Percentiles rank a stretch among this genome's conserved stretches.
phyloP scores from a whole-genome alignment of 1,139 yeast species.

The Pichia terricola region DNA sequence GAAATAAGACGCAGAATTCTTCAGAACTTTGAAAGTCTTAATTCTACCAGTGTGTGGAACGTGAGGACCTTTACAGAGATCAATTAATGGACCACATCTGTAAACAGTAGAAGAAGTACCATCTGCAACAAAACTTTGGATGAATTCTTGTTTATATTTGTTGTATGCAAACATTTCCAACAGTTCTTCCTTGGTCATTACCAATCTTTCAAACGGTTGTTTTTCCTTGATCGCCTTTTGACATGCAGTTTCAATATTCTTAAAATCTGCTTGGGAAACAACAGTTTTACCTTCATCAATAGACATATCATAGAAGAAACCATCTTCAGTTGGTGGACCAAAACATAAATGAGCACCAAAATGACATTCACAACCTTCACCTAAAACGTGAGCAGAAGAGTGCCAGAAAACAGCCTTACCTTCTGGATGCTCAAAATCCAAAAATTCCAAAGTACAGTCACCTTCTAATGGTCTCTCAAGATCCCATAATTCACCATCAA shows the following conservation, averaged over 20 bases:
- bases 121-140: conserved; percentile 85
- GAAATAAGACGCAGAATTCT: conserved; percentile 95
- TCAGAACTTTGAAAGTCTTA: conserved; percentile 87
- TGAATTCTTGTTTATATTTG: conserved; percentile 87
- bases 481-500: conserved; percentile 90
- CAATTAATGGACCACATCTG: conserved; percentile 96
- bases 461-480: conserved; percentile 86
- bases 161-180: conserved; percentile 91
- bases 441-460: conserved; percentile 60
- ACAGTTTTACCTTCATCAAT: conserved; percentile 69
- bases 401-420: conserved; percentile 98
- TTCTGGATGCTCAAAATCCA: conserved; percentile 75
- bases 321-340: conserved; percentile 98
- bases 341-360: conserved; percentile 84
- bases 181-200: conserved; percentile 82
- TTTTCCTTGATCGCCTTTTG: conserved; percentile 91
- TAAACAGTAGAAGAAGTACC: conserved; percentile 94
- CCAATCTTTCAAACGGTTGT: conserved; percentile 92
- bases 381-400: conserved; percentile 95
- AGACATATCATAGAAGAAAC: conserved; percentile 96
- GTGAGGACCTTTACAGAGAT: conserved; percentile 97
- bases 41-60: conserved; percentile 96
- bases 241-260: conserved; percentile 76
- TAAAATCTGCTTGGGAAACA: conserved; percentile 76
- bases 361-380: conserved; percentile 97